Base-by-base conservation (phyloP, 208 protist species). In the Acanthamoeba lenticulata region DNA sequence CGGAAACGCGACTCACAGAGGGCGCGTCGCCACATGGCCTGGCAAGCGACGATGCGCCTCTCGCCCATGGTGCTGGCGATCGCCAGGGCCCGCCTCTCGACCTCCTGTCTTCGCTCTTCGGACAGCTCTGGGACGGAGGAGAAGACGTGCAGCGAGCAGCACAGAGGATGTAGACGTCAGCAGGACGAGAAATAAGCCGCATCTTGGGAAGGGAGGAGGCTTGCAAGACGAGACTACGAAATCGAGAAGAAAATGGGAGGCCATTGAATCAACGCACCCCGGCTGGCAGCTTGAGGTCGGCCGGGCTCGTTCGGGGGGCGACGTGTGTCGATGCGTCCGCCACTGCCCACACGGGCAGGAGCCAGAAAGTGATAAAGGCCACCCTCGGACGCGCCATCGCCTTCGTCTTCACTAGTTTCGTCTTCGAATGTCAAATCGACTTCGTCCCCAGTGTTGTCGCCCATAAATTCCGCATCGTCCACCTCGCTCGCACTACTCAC, bases 1-100 rank as follows among this genome's bases (percentile, higher is more conserved):
- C 49, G 49, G 85, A 74, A 91, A 32, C 60, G 85, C 36, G 34
- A 49, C 21, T 44, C 55, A n/a, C 55, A 65, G 38, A 91, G 85
- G 24, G 85, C 85, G 42, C 85, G 85, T 32, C 85, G 49, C 55
- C 49, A 74, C 36, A 91, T 21, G 11, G 85, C 85, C 85, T 91
- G 85, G 55, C 85, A 91, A 6, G 55, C 38, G 49, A 91, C 38
- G 60, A 91, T 91, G 24, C 60, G 49, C 2, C 15, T 52, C 55
- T 91, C 85, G 49, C 85, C 85, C 85, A 91, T 91, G 36, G 55
- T 36, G n/a, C 32, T 9, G 19, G 85, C 21, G 55, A 91, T 91
- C 17, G 21, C 29, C 85, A 40, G 9, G 7, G 60, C 85, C 24
- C 52, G 49, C 52, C 1, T 24, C 27, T 85, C 74, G 19, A 85